Conservation (phyloP, 192 early-diverging fungal species). For the Paraglomus brasilianum region DNA sequence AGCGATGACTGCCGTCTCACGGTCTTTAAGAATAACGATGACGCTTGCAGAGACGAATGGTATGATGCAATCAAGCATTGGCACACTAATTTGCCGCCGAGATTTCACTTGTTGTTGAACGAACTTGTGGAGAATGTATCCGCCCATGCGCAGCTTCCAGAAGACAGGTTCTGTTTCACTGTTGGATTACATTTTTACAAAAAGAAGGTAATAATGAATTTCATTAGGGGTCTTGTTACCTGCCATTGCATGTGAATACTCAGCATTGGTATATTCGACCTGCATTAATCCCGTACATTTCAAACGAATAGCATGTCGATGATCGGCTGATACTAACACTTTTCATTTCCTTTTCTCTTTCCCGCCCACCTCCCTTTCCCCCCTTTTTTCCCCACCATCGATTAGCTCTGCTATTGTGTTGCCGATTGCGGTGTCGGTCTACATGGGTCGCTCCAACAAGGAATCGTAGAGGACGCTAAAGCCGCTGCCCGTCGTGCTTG, state of each 20-base stretch:
- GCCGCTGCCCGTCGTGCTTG: slow-evolving; percentile 1
- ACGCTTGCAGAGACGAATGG: slow-evolving; percentile 18
- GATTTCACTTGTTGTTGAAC: slow-evolving; percentile 31
- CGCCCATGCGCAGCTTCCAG: slow-evolving; percentile 27
- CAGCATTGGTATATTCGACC: not conserved
- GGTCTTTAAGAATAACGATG: slow-evolving; percentile 24
- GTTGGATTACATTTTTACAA: slow-evolving; percentile 12
- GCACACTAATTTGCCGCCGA: slow-evolving; percentile 10
- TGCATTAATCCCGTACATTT: not conserved
- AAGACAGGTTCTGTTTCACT: slow-evolving; percentile 18
- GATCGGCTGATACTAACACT: no score
- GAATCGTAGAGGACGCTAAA: slow-evolving; percentile 27
- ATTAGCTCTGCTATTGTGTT: slow-evolving; percentile 20
- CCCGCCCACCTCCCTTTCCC: no score
- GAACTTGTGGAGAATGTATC: slow-evolving; percentile 32
- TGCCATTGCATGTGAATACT: not conserved
- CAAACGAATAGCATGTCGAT: not conserved
- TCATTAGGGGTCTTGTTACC: no score
- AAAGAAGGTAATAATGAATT: slow-evolving; percentile 18
- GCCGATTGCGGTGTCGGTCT: slow-evolving; percentile 30
- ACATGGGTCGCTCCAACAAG: slow-evolving; percentile 19
- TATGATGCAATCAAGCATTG: slow-evolving; percentile 28
- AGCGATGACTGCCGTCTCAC: slow-evolving; percentile 29
- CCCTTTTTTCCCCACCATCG: no score
- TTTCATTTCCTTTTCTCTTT: no score